These are phyloP conservation scores for Cladophialophora chaetospira DNA, from an alignment of 2,329 filamentous ascomycete species.

Conservation along the genomic window DNA sequence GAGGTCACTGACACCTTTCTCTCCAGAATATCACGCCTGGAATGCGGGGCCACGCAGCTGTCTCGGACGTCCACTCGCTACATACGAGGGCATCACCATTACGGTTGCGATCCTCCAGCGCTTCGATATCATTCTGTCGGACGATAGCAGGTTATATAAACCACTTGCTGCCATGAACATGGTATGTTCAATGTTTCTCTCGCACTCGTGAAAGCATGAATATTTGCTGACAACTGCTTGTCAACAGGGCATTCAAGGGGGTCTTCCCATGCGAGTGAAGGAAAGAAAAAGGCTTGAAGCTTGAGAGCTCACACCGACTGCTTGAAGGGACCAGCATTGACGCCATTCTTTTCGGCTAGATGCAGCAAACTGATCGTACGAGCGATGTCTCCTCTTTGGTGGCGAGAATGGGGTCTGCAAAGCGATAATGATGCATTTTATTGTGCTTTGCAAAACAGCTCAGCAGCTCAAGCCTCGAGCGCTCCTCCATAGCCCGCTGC, in stretches of 20 bases:
- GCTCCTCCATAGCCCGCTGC: not conserved
- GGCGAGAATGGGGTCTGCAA: too few species aligned
- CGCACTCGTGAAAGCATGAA: not conserved
- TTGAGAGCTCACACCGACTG: not conserved
- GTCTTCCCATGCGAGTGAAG: conserved; percentile 16
- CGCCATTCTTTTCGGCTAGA: too few species aligned
- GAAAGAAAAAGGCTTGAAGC: conserved; percentile 3
- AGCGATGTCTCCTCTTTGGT: too few species aligned
- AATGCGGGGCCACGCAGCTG: conserved; percentile 24
- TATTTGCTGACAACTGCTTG: not conserved
- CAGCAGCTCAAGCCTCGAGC: too few species aligned
- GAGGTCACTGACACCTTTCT: not conserved
- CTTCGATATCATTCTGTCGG: conserved; percentile 20
- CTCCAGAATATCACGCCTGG: conserved; percentile 22
- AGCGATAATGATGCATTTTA: too few species aligned
- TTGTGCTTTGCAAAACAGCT: too few species aligned
- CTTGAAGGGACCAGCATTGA: not conserved
- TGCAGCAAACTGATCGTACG: too few species aligned
- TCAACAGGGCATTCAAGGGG: conserved; percentile 11
- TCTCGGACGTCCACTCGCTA: conserved; percentile 22
- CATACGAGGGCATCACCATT: conserved; percentile 22
- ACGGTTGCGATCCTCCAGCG: conserved; percentile 19
- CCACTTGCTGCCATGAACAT: conserved; percentile 24
- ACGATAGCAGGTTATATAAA: conserved; percentile 14
- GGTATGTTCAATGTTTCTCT: conserved; percentile 6